Percentiles rank a stretch among this genome's conserved stretches.
These are phyloP conservation scores for Tripterygium wilfordii DNA, from an alignment of 177 flowering plant species.

Conservation along the genomic window DNA sequence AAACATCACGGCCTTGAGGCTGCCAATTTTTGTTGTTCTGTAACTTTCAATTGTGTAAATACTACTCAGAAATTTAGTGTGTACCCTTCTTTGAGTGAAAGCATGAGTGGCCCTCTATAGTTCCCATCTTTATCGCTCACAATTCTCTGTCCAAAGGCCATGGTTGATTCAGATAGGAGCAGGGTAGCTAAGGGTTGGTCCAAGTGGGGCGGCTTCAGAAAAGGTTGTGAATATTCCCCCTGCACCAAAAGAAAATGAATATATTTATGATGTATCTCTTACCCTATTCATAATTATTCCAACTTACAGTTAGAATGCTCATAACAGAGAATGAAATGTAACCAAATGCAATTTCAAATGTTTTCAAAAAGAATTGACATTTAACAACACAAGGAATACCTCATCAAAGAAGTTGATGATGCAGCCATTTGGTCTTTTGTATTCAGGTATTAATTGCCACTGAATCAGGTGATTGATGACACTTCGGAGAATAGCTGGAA, in stretches of 20 bases:
- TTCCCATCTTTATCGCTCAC: conserved; percentile 68
- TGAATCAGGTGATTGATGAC: conserved; percentile 76
- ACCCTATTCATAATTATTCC: no score
- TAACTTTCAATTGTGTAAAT: conserved; percentile 2
- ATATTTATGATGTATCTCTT: no score
- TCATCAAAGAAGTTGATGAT: conserved; percentile 89
- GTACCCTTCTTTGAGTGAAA: conserved; percentile 84
- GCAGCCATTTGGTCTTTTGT: conserved; percentile 83
- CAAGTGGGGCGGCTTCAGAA: conserved; percentile 88
- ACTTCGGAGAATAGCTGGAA: conserved; percentile 65
- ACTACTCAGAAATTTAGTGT: background rate
- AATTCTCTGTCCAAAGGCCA: conserved; percentile 85
- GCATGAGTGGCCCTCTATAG: conserved; percentile 74
- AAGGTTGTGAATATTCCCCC: conserved; percentile 95
- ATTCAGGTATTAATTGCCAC: conserved; percentile 80
- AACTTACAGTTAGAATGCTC: no score
- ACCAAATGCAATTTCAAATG: no score
- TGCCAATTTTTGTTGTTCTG: background rate
- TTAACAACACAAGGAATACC: no score
- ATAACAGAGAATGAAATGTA: no score
- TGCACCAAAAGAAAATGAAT: conserved; percentile 20
- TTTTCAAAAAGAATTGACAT: no score
- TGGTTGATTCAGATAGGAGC: conserved; percentile 67
- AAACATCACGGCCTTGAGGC: no score
- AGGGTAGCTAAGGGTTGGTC: conserved; percentile 88